phyloP scores from a whole-genome alignment of 2,329 filamentous ascomycete species.

The Colletotrichum falcatum region DNA sequence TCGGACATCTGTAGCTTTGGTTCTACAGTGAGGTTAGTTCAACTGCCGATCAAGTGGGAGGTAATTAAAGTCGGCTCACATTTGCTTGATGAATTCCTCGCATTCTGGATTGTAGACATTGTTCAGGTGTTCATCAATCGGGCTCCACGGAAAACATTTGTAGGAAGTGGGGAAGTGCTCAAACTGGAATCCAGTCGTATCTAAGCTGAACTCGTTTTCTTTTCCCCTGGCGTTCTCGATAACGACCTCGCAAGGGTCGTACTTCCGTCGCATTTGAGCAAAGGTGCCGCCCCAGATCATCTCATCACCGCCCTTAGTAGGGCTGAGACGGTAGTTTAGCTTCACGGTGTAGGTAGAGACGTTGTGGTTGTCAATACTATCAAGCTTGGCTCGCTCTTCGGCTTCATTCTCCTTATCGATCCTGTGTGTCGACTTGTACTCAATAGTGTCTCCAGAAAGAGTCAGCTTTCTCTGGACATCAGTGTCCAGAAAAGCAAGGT shows the following conservation, averaged over 20 bases:
- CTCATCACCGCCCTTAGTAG: constrained; percentile 23
- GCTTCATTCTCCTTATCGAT: neutral
- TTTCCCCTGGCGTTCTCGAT: constrained; percentile 21
- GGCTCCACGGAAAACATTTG: constrained; percentile 25
- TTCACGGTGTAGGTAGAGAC: neutral
- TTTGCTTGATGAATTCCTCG: constrained; percentile 18
- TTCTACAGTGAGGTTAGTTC: no score
- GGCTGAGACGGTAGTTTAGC: constrained; percentile 26
- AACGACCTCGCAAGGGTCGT: constrained; percentile 8
- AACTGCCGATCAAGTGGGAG: no score
- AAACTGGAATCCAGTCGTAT: constrained; percentile 22
- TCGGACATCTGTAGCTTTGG: constrained; percentile 5
- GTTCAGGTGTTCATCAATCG: constrained; percentile 23
- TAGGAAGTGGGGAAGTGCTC: constrained; percentile 19
- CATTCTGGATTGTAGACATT: constrained; percentile 10
- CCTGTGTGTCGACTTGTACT: constrained; percentile 6
- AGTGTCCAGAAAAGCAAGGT: constrained; percentile 27
- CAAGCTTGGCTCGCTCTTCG: constrained; percentile 26
- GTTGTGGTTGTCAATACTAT: neutral
- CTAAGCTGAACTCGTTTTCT: constrained; percentile 13
- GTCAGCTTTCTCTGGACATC: constrained; percentile 8
- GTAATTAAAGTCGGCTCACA: neutral
- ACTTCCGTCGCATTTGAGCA: constrained; percentile 26
- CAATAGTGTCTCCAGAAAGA: constrained; percentile 8
- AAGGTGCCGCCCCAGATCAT: constrained; percentile 32